Evolutionary conservation across 805 yeast species (phyloP).

Genomic region (Yarrowia sp.): DNA sequence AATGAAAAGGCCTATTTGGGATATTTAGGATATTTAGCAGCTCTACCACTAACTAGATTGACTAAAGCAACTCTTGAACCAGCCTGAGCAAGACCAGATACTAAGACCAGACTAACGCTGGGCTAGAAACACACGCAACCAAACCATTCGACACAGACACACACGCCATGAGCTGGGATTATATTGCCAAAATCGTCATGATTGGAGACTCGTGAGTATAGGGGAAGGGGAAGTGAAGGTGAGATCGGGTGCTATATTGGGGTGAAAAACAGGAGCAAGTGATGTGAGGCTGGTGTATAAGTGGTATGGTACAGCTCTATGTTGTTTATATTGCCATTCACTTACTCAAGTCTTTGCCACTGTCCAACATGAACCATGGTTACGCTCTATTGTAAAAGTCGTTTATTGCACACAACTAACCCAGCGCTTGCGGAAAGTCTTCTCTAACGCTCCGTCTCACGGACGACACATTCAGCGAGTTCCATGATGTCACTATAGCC

Average conservation of each 20-base stretch:
- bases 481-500: conserved; percentile 51
- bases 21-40: neutral
- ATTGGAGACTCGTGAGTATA: conserved; percentile 50
- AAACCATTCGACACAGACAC: neutral
- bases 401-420: neutral
- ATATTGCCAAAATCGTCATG: conserved; percentile 46
- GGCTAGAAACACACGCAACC: neutral
- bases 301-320: too few species aligned
- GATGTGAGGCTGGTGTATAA: too few species aligned
- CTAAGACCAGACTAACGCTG: neutral
- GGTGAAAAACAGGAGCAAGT: too few species aligned
- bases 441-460: conserved; percentile 50
- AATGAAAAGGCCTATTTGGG: conserved; percentile 28
- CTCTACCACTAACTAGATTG: too few species aligned
- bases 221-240: neutral
- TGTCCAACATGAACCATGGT: too few species aligned
- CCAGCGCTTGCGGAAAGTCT: conserved; percentile 51
- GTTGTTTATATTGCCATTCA: too few species aligned
- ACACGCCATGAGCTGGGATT: conserved; percentile 30
- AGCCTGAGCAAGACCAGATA: neutral
- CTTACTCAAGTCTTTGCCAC: too few species aligned
- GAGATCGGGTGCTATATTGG: too few species aligned
- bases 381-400: too few species aligned
- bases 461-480: conserved; percentile 49
- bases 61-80: conserved; percentile 7